phyloP scores from a whole-genome alignment of 345 rosid genomes.

The Moricandia arvensis region DNA sequence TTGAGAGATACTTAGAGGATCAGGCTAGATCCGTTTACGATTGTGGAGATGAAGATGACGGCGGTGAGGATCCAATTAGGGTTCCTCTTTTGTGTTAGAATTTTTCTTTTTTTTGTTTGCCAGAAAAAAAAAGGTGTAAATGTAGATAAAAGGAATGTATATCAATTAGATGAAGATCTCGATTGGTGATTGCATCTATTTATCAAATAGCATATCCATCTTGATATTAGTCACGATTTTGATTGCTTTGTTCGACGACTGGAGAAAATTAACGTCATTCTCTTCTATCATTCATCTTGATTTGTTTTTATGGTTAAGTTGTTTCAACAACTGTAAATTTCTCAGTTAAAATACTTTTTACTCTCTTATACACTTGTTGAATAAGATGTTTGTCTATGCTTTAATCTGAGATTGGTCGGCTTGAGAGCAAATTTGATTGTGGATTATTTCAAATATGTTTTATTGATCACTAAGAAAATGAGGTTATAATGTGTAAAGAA shows the following conservation, averaged over 20 bases:
- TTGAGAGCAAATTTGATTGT: no score
- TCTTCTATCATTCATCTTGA: not conserved
- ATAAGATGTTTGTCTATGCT: no score
- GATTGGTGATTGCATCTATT: not conserved
- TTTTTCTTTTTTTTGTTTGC: not conserved
- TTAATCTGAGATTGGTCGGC: no score
- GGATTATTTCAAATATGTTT: no score
- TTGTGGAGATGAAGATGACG: conserved; percentile 43
- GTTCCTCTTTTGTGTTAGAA: conserved; percentile 48
- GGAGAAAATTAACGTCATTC: not conserved
- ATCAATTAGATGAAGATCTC: not conserved
- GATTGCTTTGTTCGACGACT: not conserved
- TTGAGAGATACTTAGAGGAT: conserved; percentile 69
- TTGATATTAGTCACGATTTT: not conserved
- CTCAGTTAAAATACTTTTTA: no score
- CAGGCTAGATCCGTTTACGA: conserved; percentile 57
- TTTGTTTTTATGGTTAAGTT: no score
- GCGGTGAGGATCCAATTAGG: conserved; percentile 26
- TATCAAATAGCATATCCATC: not conserved
- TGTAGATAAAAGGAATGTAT: conserved; percentile 5
- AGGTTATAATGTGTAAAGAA: no score
- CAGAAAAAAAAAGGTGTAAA: not conserved
- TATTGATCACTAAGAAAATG: no score
- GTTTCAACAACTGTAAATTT: no score
- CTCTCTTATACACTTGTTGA: no score